Conservation (phyloP, 352 stramenopile species). For the Globisporangium acanthophoron region DNA sequence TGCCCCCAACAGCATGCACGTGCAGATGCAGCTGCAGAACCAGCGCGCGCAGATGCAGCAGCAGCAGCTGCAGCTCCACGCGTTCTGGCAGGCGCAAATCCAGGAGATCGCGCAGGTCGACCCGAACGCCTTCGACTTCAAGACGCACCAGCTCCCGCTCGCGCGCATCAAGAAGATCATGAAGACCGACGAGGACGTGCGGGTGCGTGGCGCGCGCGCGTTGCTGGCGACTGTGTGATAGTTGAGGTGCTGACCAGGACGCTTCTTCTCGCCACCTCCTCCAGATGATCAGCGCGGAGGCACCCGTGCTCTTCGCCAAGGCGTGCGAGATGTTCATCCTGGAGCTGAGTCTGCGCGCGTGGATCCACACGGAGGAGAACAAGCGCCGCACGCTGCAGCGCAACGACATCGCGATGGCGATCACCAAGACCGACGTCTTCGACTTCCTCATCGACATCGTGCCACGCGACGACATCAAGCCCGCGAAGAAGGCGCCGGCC, state of each 20-base stretch:
- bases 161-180: conserved; percentile 96
- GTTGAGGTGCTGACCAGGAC: no score
- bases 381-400: conserved; percentile 91
- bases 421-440: conserved; percentile 90
- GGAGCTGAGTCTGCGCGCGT: conserved; percentile 85
- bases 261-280: not conserved
- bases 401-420: conserved; percentile 87
- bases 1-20: conserved; percentile 63
- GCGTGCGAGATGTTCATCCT: conserved; percentile 94
- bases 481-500: conserved; percentile 73
- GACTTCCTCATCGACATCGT: conserved; percentile 93
- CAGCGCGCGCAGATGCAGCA: conserved; percentile 87
- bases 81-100: conserved; percentile 88
- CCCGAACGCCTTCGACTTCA: conserved; percentile 81
- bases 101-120: conserved; percentile 87
- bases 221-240: not conserved
- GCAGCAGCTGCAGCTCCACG: conserved; percentile 77
- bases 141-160: conserved; percentile 88
- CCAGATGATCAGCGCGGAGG: conserved; percentile 92
- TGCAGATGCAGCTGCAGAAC: conserved; percentile 84
- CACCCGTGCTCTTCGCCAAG: conserved; percentile 91
- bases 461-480: conserved; percentile 84
- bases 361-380: conserved; percentile 90
- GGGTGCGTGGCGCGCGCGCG: conserved; percentile 20
- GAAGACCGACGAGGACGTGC: conserved; percentile 93